Conservation (phyloP, 345 rosid genomes). For the Pugionium dolabratum region DNA sequence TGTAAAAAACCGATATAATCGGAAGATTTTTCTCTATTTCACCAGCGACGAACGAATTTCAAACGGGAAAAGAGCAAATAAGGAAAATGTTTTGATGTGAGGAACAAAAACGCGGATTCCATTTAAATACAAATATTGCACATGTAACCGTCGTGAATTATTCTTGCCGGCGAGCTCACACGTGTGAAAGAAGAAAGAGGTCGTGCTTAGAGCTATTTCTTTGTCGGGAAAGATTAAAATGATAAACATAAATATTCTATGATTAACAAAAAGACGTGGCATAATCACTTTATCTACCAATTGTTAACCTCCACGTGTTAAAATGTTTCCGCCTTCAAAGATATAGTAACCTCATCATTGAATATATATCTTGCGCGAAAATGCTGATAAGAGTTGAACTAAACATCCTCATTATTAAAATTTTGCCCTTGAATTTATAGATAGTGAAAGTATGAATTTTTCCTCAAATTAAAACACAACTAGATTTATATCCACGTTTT, state of each 20-base stretch:
- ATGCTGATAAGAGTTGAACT: too few relatives aligned
- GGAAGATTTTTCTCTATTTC: conserved; percentile 3
- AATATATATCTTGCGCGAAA: neutral
- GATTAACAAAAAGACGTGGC: conserved; percentile 26
- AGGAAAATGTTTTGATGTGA: neutral
- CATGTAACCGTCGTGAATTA: neutral
- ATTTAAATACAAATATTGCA: conserved; percentile 9
- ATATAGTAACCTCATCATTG: neutral
- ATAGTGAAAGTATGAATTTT: too few relatives aligned
- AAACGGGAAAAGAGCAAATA: neutral
- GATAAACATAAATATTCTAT: neutral
- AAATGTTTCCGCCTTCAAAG: neutral
- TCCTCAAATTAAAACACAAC: too few relatives aligned
- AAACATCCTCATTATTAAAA: too few relatives aligned
- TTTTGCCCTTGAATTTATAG: too few relatives aligned
- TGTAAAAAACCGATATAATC: neutral
- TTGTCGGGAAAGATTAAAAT: conserved; percentile 21
- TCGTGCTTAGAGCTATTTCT: conserved; percentile 30
- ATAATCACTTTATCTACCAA: conserved; percentile 23
- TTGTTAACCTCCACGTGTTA: neutral
- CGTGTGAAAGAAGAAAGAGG: conserved; percentile 6
- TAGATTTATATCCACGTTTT: too few relatives aligned
- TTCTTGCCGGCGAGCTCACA: conserved; percentile 9
- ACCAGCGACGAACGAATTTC: neutral
- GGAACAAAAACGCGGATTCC: neutral